A percentile compares a stretch with the other conserved stretches of the same genome.
These are phyloP conservation scores for Penicillium polonicum DNA, from an alignment of 2,329 filamentous ascomycete genomes.

Conservation along the genomic window DNA sequence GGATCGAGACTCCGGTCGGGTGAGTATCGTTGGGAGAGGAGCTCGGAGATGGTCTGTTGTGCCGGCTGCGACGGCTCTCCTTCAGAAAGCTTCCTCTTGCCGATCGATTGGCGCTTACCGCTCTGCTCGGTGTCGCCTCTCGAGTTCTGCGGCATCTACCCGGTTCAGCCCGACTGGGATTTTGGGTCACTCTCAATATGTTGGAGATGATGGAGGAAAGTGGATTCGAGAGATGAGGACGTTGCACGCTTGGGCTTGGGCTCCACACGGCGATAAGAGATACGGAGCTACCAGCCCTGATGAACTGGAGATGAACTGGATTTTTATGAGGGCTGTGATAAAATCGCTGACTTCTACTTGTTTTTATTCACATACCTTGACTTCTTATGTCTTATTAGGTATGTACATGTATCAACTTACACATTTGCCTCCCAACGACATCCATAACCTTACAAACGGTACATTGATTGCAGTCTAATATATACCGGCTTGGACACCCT, in stretches of 20 bases:
- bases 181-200: not conserved
- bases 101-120: conserved; percentile 44
- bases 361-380: not conserved
- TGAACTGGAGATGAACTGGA: not conserved
- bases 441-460: not conserved
- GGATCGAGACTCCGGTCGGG: conserved; percentile 26
- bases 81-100: conserved; percentile 43
- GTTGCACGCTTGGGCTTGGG: conserved; percentile 16
- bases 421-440: not conserved
- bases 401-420: not conserved
- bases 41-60: conserved; percentile 47
- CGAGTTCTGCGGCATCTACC: conserved; percentile 45
- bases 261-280: conserved; percentile 31
- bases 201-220: conserved; percentile 1
- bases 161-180: conserved; percentile 32
- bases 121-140: conserved; percentile 41
- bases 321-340: not conserved
- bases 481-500: no score
- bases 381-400: not conserved
- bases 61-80: conserved; percentile 34
- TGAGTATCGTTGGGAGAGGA: conserved; percentile 40
- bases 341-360: not conserved
- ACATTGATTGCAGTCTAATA: no score
- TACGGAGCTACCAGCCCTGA: conserved; percentile 12
- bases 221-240: conserved; percentile 15